phyloP scores from a whole-genome alignment of 2,329 filamentous ascomycete species.

The Penicillium vulpinum region DNA sequence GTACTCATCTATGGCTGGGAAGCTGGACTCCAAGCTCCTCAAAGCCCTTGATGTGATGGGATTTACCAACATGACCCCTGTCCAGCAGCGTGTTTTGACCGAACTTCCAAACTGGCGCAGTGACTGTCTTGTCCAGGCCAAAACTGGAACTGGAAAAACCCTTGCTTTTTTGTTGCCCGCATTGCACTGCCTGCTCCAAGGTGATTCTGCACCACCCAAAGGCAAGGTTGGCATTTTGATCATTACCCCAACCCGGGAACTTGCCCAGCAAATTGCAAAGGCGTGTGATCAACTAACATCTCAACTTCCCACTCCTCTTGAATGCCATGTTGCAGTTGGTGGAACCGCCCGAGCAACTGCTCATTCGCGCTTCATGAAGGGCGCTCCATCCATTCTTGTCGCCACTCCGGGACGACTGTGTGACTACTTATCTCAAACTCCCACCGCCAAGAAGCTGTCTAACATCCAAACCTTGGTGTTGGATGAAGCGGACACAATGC shows the following conservation, averaged over 20 bases:
- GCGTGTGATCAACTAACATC: constrained; percentile 47
- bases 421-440: constrained; percentile 47
- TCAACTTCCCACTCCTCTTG: constrained; percentile 38
- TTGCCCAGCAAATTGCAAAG: constrained; percentile 53
- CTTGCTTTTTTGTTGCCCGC: constrained; percentile 51
- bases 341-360: constrained; percentile 34
- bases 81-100: constrained; percentile 55
- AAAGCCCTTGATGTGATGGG: constrained; percentile 35
- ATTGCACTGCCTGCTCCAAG: constrained; percentile 47
- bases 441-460: constrained; percentile 45
- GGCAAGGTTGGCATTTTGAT: constrained; percentile 49
- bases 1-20: constrained; percentile 36
- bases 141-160: constrained; percentile 54
- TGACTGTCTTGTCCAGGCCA: constrained; percentile 57
- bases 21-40: constrained; percentile 35
- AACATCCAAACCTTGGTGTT: constrained; percentile 53
- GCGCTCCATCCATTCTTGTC: constrained; percentile 42
- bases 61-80: constrained; percentile 52
- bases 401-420: constrained; percentile 52
- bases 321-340: constrained; percentile 50
- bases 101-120: constrained; percentile 51
- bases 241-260: constrained; percentile 51
- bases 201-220: constrained; percentile 23
- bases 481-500: constrained; percentile 43
- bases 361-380: constrained; percentile 31